Conservation (phyloP, 73 alveolate species). For the Paraurostyla sp. region DNA sequence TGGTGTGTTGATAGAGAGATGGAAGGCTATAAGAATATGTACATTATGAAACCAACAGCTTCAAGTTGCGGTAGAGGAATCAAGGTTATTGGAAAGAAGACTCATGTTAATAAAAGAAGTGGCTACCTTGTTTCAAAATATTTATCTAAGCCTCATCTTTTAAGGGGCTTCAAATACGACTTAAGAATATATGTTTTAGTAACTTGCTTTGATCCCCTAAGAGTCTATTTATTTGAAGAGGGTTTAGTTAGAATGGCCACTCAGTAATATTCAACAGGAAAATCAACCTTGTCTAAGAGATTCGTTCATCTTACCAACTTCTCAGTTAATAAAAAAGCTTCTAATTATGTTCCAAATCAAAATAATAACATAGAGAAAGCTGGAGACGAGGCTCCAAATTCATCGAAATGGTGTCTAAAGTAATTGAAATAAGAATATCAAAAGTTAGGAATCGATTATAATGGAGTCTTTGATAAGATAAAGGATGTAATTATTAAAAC, state of each 20-base stretch:
- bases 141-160: slow-evolving; percentile 92
- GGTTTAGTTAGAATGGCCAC: slow-evolving; percentile 98
- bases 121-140: slow-evolving; percentile 89
- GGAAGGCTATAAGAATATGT: slow-evolving; percentile 78
- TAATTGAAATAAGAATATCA: slow-evolving; percentile 71
- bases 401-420: slow-evolving; percentile 91
- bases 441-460: slow-evolving; percentile 78
- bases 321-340: slow-evolving; percentile 90
- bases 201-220: slow-evolving; percentile 95
- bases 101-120: slow-evolving; percentile 79
- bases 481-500: slow-evolving; percentile 86
- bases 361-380: slow-evolving; percentile 43
- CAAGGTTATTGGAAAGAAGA: slow-evolving; percentile 82
- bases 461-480: slow-evolving; percentile 74
- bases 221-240: slow-evolving; percentile 95
- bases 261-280: slow-evolving; percentile 84
- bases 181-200: slow-evolving; percentile 92
- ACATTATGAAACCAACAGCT: slow-evolving; percentile 96
- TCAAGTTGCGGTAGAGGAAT: slow-evolving; percentile 96
- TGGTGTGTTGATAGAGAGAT: slow-evolving; percentile 82
- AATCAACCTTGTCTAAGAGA: slow-evolving; percentile 81
- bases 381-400: slow-evolving; percentile 67
- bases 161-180: slow-evolving; percentile 95
- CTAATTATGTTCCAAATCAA: slow-evolving; percentile 78
- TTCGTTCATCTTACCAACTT: slow-evolving; percentile 97